Conservation (phyloP, 345 rosid genomes). For the Melastoma malabathricum region DNA sequence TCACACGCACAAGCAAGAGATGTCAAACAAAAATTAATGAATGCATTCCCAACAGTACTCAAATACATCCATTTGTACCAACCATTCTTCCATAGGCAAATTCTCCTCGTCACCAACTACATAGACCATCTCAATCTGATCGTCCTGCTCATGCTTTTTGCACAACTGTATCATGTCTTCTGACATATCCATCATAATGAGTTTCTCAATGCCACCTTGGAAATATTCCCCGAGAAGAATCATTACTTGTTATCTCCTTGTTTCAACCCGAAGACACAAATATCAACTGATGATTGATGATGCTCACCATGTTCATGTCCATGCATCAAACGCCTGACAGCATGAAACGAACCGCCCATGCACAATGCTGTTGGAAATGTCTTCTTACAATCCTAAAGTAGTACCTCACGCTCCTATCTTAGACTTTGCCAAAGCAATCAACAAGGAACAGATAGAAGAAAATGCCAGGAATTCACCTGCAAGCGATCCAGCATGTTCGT, state of each 20-base stretch:
- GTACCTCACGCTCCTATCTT: neutral
- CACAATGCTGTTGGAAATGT: slow-evolving; percentile 68
- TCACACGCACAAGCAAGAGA: slow-evolving; percentile 17
- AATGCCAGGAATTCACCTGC: slow-evolving; percentile 32
- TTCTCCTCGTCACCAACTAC: slow-evolving; percentile 90
- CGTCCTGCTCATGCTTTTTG: slow-evolving; percentile 29
- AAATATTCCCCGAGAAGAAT: slow-evolving; percentile 1
- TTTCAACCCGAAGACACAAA: neutral
- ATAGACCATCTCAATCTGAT: slow-evolving; percentile 43
- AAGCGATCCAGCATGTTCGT: slow-evolving; percentile 81
- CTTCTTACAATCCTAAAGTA: slow-evolving; percentile 84
- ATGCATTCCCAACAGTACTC: neutral
- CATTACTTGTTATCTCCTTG: neutral
- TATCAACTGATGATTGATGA: neutral
- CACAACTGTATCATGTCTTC: slow-evolving; percentile 72
- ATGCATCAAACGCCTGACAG: slow-evolving; percentile 36
- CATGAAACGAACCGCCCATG: slow-evolving; percentile 71
- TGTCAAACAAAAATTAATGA: slow-evolving; percentile 7
- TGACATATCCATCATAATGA: slow-evolving; percentile 87
- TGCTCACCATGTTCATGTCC: slow-evolving; percentile 45
- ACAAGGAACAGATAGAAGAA: neutral
- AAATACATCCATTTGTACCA: slow-evolving; percentile 10
- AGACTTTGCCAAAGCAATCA: neutral
- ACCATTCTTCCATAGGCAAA: slow-evolving; percentile 78
- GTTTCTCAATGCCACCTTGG: slow-evolving; percentile 74